Evolutionary conservation across 805 yeast genomes (phyloP).

Genomic region (Starmerella riodocensis): DNA sequence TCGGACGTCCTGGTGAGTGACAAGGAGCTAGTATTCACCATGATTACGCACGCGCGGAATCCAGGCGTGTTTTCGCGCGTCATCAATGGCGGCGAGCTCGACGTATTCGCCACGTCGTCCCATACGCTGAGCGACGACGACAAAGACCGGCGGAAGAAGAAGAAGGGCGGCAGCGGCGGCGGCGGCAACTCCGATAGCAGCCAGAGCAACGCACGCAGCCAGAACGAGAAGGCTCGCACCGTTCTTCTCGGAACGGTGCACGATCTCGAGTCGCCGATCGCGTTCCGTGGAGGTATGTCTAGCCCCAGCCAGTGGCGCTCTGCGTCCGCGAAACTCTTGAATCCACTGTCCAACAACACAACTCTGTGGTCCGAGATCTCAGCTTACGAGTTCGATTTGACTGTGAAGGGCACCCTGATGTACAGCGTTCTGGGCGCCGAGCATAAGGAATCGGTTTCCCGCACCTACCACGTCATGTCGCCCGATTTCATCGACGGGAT

Average conservation of each 20-base stretch:
- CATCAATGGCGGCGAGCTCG: conserved; percentile 56
- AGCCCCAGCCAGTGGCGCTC: conserved; percentile 46
- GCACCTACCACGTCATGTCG: conserved; percentile 11
- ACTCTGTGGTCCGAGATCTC: conserved; percentile 55
- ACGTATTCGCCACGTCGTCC: conserved; percentile 48
- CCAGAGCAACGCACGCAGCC: not conserved
- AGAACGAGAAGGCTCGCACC: conserved; percentile 37
- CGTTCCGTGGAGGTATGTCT: conserved; percentile 67
- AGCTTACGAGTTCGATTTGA: conserved; percentile 71
- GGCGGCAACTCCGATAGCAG: conserved; percentile 12
- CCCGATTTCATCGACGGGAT: conserved; percentile 8
- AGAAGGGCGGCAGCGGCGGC: too few relatives aligned
- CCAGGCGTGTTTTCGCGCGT: conserved; percentile 70
- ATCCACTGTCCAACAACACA: conserved; percentile 46
- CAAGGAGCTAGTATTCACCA: conserved; percentile 72
- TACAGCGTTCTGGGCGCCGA: conserved; percentile 46
- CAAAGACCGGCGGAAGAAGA: conserved; percentile 15
- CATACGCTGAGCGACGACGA: not conserved
- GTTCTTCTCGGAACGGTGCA: conserved; percentile 60
- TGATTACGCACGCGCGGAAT: conserved; percentile 66
- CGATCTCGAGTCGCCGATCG: conserved; percentile 56
- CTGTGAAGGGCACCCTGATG: conserved; percentile 66
- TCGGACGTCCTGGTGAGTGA: conserved; percentile 63
- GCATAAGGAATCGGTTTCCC: conserved; percentile 20
- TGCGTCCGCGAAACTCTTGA: conserved; percentile 56